Conservation (phyloP, 352 stramenopile species). For the Pythium coloratum region DNA sequence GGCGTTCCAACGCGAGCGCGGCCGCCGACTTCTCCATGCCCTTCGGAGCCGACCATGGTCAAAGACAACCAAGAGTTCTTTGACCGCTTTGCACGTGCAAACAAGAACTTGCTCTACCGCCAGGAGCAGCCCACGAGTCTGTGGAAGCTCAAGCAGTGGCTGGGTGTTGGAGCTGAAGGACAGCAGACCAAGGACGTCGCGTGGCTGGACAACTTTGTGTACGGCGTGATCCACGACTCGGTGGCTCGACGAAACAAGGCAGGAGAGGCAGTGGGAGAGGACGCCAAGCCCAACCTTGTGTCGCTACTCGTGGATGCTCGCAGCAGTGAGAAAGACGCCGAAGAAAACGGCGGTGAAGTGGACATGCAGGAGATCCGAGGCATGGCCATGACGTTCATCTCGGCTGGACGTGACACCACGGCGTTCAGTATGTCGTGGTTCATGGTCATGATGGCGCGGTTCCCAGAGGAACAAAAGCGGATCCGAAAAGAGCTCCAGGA, state of each 20-base stretch:
- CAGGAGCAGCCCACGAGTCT: conserved; percentile 29
- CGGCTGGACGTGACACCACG: conserved; percentile 76
- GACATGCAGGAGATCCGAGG: conserved; percentile 45
- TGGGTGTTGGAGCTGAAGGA: conserved; percentile 36
- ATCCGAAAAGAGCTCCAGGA: conserved; percentile 45
- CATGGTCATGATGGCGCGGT: conserved; percentile 64
- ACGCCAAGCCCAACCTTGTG: not conserved
- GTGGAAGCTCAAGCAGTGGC: conserved; percentile 43
- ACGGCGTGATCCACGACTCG: conserved; percentile 19
- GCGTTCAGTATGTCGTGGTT: conserved; percentile 67
- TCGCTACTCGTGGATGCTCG: not conserved
- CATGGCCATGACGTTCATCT: conserved; percentile 75
- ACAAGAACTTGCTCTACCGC: conserved; percentile 6
- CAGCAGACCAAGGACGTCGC: conserved; percentile 27
- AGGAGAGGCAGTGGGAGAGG: not conserved
- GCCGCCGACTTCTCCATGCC: not conserved
- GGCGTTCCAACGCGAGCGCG: not conserved
- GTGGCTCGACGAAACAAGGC: conserved; percentile 3
- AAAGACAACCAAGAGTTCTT: conserved; percentile 9
- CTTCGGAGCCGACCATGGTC: conserved; percentile 6
- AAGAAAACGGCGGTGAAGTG: not conserved
- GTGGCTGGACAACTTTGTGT: conserved; percentile 19
- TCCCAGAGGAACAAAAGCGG: conserved; percentile 41
- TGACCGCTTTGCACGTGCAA: not conserved
- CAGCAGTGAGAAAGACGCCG: no score